phyloP scores from a whole-genome alignment of 352 stramenopile genomes.

The Phytophthora nicotianae region DNA sequence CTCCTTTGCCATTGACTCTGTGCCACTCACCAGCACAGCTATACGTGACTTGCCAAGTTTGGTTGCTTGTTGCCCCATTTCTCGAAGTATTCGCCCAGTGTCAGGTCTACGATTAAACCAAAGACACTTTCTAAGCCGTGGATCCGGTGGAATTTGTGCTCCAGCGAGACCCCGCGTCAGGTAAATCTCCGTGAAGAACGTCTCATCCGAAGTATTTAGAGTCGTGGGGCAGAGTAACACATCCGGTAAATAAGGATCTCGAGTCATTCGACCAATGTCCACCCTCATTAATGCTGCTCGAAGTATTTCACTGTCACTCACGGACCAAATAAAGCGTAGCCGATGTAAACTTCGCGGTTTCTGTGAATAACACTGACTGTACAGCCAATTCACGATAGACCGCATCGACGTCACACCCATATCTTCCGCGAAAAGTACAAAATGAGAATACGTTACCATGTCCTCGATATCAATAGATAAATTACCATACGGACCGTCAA shows the following conservation, averaged over 20 bases:
- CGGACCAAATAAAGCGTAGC: slow-evolving; percentile 47
- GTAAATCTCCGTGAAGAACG: slow-evolving; percentile 47
- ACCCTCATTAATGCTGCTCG: slow-evolving; percentile 22
- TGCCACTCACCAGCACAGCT: slow-evolving; percentile 45
- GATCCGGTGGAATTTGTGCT: slow-evolving; percentile 26
- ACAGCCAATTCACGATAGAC: slow-evolving; percentile 44
- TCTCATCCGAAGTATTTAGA: slow-evolving; percentile 20
- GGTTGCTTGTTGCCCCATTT: slow-evolving; percentile 26
- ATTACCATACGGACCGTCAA: slow-evolving; percentile 56
- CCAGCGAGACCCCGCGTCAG: slow-evolving; percentile 33
- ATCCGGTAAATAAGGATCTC: slow-evolving; percentile 20
- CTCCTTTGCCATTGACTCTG: slow-evolving; percentile 31
- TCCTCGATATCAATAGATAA: slow-evolving; percentile 48
- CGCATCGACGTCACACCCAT: slow-evolving; percentile 46
- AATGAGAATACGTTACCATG: slow-evolving; percentile 41
- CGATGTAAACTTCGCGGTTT: slow-evolving; percentile 31
- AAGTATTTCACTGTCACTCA: slow-evolving; percentile 45
- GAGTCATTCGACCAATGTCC: slow-evolving; percentile 12
- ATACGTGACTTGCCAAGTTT: slow-evolving; percentile 25
- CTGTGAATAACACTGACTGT: slow-evolving; percentile 20
- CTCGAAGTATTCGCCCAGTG: slow-evolving; percentile 20
- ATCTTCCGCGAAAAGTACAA: slow-evolving; percentile 46
- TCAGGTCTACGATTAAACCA: slow-evolving; percentile 33
- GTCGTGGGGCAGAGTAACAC: slow-evolving; percentile 20
- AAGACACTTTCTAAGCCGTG: slow-evolving; percentile 26